Evolutionary conservation across 148 eudicot genomes (phyloP).

Genomic region (Heliosperma pusillum): DNA sequence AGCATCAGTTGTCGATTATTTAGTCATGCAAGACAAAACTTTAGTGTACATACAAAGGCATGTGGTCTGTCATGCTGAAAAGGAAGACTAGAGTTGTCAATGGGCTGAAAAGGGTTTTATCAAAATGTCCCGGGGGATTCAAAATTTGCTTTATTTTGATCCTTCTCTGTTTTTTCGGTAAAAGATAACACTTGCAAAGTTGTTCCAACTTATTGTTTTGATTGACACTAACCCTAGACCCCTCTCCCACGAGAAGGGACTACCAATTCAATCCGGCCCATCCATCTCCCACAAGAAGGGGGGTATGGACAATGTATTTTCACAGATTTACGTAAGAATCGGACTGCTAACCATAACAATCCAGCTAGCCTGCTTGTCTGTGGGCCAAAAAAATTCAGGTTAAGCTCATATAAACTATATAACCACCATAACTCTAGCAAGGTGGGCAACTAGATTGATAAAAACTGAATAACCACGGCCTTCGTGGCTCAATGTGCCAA

Average conservation of each 20-base stretch:
- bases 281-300: too few species aligned
- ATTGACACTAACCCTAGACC: too few species aligned
- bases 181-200: too few species aligned
- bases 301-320: not conserved
- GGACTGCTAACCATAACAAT: not conserved
- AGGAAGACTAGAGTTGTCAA: not conserved
- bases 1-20: not conserved
- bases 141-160: too few species aligned
- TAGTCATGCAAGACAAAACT: not conserved
- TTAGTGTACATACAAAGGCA: not conserved
- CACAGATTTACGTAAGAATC: not conserved
- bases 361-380: not conserved
- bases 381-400: not conserved
- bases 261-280: not conserved
- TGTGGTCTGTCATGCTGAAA: not conserved
- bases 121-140: too few species aligned
- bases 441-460: not conserved
- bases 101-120: too few species aligned
- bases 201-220: too few species aligned
- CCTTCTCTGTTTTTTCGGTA: too few species aligned
- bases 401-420: not conserved
- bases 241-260: not conserved
- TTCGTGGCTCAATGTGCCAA: not conserved
- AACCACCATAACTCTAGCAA: not conserved
- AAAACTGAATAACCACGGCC: not conserved